phyloP scores from a whole-genome alignment of 1,139 yeast species.

The Candida sojae region DNA sequence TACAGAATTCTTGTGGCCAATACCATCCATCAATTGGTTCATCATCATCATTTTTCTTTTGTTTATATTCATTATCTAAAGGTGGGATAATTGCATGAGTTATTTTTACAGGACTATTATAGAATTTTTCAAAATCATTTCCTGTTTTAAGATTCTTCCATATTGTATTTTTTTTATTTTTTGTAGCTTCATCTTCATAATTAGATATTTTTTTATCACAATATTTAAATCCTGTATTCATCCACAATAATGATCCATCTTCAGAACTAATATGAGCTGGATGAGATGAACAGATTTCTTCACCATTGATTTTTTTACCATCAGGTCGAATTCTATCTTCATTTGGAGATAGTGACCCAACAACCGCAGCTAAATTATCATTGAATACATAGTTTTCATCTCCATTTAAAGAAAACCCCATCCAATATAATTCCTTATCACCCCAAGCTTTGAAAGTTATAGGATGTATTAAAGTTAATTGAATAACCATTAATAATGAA shows the following conservation, averaged over 20 bases:
- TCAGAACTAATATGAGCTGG: constrained; percentile 44
- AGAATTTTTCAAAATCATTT: constrained; percentile 22
- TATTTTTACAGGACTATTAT: constrained; percentile 24
- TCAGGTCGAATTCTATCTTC: constrained; percentile 20
- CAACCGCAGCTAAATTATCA: constrained; percentile 28
- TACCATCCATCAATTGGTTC: constrained; percentile 35
- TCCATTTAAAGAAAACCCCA: constrained; percentile 34
- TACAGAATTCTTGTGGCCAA: constrained; percentile 30
- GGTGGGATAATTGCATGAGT: constrained; percentile 35
- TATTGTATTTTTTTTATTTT: constrained; percentile 21
- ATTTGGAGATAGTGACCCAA: constrained; percentile 28
- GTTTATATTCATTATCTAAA: constrained; percentile 15
- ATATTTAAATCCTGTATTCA: constrained; percentile 34
- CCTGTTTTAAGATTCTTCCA: constrained; percentile 14
- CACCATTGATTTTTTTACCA: constrained; percentile 21
- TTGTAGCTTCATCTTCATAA: constrained; percentile 25
- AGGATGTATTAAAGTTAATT: constrained; percentile 28
- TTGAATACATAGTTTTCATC: constrained; percentile 35
- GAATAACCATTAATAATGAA: constrained; percentile 29
- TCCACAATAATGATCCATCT: constrained; percentile 33
- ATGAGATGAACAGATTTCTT: constrained; percentile 45
- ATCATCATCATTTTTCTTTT: constrained; percentile 23
- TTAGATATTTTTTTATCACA: constrained; percentile 30
- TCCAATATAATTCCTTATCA: constrained; percentile 38
- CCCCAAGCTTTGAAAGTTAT: constrained; percentile 29